Evolutionary conservation across 129 eudicot species (phyloP), one percentile per base, ranked within the genome.

Genomic region (Flaveria brownii): DNA sequence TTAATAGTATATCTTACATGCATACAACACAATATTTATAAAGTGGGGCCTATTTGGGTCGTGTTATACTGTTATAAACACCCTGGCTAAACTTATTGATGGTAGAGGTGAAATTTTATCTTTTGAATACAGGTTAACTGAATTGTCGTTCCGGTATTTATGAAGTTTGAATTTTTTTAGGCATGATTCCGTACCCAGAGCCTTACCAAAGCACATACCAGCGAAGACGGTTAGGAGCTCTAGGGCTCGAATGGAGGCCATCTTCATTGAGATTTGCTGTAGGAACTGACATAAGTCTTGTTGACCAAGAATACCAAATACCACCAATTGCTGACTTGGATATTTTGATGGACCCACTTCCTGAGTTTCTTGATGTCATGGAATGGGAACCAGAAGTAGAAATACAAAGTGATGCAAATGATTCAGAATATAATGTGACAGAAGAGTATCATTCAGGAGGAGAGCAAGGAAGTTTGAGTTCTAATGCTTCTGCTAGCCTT

Each of bases 121-220:
- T 65, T 65, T 26, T 65, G 1, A 15, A 33, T 65, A 65, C 28
- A 26, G 68, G 69, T 30, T 28, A 28, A 63, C 33, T 63, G 12
- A 64, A 64, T 42, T 0, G 39, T 10, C 6, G 3, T 5, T 6
- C 18, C 22, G 5, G 22, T 8, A 61, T 16, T 26, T 1, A 30
- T 62, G 68, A 46, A 70, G 3, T 30, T 77, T 82, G 81, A 73
- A 60, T 66, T 69, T 22, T 71, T 22, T 43, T 57, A 93, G 99
- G 92, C 59, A 88, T 91, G 96, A 89, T 94, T 76, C 99, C 99
- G 10, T 94, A 94, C 80, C 97, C 97, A 1, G 99, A 91, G 74
- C 97, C 99, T 17, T 94, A 94, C 76, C 99, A 94, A 75, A 89
- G 92, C 86, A 86, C 68, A 84, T 94, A 84, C 80, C 99, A 94